Percentiles rank a stretch among this genome's conserved stretches.
phyloP scores from a whole-genome alignment of 1,139 yeast species.

The Geotrichum aggregatum region DNA sequence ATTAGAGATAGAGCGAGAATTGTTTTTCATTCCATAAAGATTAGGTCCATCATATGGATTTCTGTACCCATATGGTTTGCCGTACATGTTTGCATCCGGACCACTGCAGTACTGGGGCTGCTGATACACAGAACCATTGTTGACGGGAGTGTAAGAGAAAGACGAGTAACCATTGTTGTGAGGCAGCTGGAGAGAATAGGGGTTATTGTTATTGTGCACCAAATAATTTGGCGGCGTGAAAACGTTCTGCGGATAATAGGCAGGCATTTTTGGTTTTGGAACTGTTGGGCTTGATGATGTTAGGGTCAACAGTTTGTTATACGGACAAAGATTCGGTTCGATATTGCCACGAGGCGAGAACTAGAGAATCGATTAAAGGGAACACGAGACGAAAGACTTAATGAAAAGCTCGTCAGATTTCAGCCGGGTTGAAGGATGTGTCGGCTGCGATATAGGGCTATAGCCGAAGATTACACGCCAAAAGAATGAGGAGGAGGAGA shows the following conservation, averaged over 20 bases:
- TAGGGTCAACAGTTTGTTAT: conserved; percentile 3
- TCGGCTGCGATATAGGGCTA: background rate
- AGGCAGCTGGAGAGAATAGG: conserved; percentile 10
- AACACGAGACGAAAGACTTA: conserved; percentile 27
- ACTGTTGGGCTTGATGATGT: background rate
- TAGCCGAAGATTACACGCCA: background rate
- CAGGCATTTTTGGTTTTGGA: conserved; percentile 24
- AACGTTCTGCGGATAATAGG: conserved; percentile 29
- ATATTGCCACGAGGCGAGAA: conserved; percentile 11
- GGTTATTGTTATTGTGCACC: conserved; percentile 13
- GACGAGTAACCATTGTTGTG: conserved; percentile 14
- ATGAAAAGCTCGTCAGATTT: conserved; percentile 30
- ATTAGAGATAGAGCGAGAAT: conserved; percentile 12
- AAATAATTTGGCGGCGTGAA: conserved; percentile 29
- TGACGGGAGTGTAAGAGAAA: conserved; percentile 10
- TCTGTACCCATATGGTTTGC: conserved; percentile 10
- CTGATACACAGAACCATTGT: conserved; percentile 15
- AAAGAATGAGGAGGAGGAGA: background rate
- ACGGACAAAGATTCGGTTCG: background rate
- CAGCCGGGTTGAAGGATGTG: background rate
- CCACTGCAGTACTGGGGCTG: conserved; percentile 15
- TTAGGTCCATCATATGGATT: conserved; percentile 13
- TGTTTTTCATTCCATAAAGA: conserved; percentile 17
- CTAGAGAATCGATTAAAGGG: conserved; percentile 1
- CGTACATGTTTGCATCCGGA: conserved; percentile 12